These are phyloP conservation scores for Globisporangium cylindrosporum DNA, from an alignment of 352 stramenopile species.

Conservation along the genomic window DNA sequence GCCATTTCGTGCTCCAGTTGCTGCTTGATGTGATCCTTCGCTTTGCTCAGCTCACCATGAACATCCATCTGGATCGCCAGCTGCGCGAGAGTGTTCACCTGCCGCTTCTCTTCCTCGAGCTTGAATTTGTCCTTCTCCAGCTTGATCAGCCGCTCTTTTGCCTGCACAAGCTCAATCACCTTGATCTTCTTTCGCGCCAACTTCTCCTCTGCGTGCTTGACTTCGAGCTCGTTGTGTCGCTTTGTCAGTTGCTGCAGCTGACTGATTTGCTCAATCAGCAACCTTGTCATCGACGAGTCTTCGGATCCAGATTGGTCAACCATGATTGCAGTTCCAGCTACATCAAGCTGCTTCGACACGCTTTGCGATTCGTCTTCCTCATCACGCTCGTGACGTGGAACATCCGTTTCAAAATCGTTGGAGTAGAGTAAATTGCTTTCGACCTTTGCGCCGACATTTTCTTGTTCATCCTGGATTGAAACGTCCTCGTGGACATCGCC, in stretches of 20 bases:
- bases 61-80: slow-evolving; percentile 39
- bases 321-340: not conserved
- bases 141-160: slow-evolving; percentile 32
- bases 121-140: slow-evolving; percentile 32
- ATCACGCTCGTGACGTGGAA: not conserved
- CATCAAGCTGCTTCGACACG: slow-evolving; percentile 2
- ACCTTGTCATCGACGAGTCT: slow-evolving; percentile 51
- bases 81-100: slow-evolving; percentile 39
- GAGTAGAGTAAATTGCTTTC: not conserved
- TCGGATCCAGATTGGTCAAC: slow-evolving; percentile 33
- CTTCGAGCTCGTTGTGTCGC: slow-evolving; percentile 4
- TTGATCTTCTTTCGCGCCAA: slow-evolving; percentile 43
- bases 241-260: slow-evolving; percentile 15
- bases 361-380: not conserved
- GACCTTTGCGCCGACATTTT: not conserved
- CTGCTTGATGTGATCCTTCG: slow-evolving; percentile 29
- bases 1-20: slow-evolving; percentile 31
- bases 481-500: not conserved
- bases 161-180: slow-evolving; percentile 32
- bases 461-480: not conserved
- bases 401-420: slow-evolving; percentile 10
- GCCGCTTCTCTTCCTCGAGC: slow-evolving; percentile 36
- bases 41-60: slow-evolving; percentile 19
- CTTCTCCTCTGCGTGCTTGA: slow-evolving; percentile 18
- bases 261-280: slow-evolving; percentile 35